These are phyloP conservation scores for Trapa incisa DNA, from an alignment of 345 rosid species.

Conservation along the genomic window DNA sequence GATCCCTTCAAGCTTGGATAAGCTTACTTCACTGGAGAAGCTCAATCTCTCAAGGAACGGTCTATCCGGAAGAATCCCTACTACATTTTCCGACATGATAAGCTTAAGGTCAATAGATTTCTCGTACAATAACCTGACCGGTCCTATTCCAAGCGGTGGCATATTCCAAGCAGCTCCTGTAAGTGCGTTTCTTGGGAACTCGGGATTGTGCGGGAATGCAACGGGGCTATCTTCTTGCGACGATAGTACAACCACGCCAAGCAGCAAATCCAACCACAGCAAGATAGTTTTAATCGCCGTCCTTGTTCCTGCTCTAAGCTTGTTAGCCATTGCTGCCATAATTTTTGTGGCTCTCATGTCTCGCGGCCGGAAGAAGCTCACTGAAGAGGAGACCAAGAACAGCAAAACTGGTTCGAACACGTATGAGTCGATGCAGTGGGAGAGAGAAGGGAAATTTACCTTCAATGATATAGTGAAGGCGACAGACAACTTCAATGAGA, in stretches of 20 bases:
- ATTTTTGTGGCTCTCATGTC: conserved; percentile 6
- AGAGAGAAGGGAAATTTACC: conserved; percentile 41
- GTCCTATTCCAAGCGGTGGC: conserved; percentile 31
- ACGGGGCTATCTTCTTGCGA: conserved; percentile 30
- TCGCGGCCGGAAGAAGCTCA: conserved; percentile 9
- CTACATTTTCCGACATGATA: conserved; percentile 28
- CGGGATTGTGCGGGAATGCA: conserved; percentile 46
- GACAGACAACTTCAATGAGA: conserved; percentile 35
- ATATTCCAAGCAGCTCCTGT: conserved; percentile 31
- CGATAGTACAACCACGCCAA: neutral
- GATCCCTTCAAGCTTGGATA: conserved; percentile 33
- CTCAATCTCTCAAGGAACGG: conserved; percentile 46
- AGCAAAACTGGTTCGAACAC: neutral
- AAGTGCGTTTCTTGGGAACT: conserved; percentile 31
- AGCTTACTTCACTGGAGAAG: conserved; percentile 28
- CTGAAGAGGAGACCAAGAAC: conserved; percentile 22
- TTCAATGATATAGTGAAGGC: conserved; percentile 48
- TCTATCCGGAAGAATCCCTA: conserved; percentile 42
- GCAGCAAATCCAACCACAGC: conserved; percentile 13
- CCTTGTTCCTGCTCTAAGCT: conserved; percentile 23
- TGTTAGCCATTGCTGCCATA: conserved; percentile 14
- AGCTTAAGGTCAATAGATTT: conserved; percentile 41
- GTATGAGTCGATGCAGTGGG: conserved; percentile 37
- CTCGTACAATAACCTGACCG: conserved; percentile 42
- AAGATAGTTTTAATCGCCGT: conserved; percentile 25